Conservation (phyloP, 164 flowering plant species). For the Stephania cephalantha region DNA sequence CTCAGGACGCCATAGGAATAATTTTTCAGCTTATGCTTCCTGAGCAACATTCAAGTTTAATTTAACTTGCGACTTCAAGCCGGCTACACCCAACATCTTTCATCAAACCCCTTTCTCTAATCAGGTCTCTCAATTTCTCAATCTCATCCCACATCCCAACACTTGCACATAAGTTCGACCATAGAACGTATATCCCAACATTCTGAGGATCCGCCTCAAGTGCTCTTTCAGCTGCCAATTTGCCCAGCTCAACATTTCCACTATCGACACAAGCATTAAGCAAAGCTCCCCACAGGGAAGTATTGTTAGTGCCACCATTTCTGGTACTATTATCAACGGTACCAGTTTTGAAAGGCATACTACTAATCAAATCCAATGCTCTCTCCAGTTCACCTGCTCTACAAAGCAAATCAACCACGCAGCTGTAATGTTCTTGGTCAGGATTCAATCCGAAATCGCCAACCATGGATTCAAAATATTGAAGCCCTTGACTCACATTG, state of each 20-base stretch:
- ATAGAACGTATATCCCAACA: constrained; percentile 46
- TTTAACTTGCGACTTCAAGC: constrained; percentile 25
- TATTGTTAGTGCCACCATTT: constrained; percentile 8
- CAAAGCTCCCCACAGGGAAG: constrained; percentile 68
- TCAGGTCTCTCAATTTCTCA: constrained; percentile 43
- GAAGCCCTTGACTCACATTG: constrained; percentile 45
- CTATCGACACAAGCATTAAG: constrained; percentile 50
- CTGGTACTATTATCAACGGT: background rate
- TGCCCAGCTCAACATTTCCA: constrained; percentile 55
- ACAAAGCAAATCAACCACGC: constrained; percentile 65
- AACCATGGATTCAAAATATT: constrained; percentile 56
- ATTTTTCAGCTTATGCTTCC: background rate
- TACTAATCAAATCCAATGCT: constrained; percentile 54
- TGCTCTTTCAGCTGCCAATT: constrained; percentile 55
- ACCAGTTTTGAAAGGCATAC: constrained; percentile 27
- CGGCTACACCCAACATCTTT: constrained; percentile 54
- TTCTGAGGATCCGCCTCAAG: constrained; percentile 60
- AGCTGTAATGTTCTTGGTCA: constrained; percentile 60
- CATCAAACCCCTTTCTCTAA: constrained; percentile 46
- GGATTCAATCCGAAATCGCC: constrained; percentile 41
- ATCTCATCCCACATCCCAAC: constrained; percentile 66
- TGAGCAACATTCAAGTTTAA: background rate
- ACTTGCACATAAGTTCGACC: constrained; percentile 63
- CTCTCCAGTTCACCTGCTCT: constrained; percentile 66
- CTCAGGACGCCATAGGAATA: background rate